These are phyloP conservation scores for Mimosa pudica DNA, from an alignment of 306 rosid species.

Conservation along the genomic window DNA sequence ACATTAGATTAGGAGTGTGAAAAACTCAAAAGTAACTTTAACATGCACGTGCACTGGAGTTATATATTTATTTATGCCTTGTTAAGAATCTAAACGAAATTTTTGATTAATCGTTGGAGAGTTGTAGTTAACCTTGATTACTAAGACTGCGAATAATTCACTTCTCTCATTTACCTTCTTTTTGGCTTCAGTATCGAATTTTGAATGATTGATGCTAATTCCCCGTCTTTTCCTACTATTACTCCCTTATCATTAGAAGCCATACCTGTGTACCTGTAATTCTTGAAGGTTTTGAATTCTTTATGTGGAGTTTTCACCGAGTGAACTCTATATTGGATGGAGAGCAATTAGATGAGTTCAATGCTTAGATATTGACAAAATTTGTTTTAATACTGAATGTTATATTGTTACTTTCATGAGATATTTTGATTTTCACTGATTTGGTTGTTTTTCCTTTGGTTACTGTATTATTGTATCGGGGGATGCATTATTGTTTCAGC, in stretches of 20 bases:
- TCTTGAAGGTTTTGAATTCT: background rate
- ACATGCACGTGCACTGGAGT: background rate
- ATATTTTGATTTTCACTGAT: conserved; percentile 44
- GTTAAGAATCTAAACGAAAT: no score
- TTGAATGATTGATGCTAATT: background rate
- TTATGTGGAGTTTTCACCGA: background rate
- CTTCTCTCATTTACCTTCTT: background rate
- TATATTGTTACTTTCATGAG: conserved; percentile 29
- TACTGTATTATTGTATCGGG: conserved; percentile 34
- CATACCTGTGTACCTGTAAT: background rate
- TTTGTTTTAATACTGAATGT: conserved; percentile 8
- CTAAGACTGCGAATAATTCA: background rate
- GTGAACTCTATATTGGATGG: background rate
- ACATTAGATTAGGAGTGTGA: background rate
- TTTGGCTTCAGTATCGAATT: background rate
- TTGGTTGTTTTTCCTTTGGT: conserved; percentile 42
- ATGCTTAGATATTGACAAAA: background rate
- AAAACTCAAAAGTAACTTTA: background rate
- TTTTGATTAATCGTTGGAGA: no score
- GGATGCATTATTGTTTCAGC: conserved; percentile 60
- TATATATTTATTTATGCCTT: background rate
- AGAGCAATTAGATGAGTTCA: background rate
- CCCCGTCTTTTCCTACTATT: background rate
- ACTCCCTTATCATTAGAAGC: background rate
- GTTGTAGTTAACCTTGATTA: background rate